Percentiles rank a stretch among this genome's conserved stretches.
Evolutionary conservation across 2,329 filamentous ascomycete species (phyloP).

Genomic region (Aspergillus latus): DNA sequence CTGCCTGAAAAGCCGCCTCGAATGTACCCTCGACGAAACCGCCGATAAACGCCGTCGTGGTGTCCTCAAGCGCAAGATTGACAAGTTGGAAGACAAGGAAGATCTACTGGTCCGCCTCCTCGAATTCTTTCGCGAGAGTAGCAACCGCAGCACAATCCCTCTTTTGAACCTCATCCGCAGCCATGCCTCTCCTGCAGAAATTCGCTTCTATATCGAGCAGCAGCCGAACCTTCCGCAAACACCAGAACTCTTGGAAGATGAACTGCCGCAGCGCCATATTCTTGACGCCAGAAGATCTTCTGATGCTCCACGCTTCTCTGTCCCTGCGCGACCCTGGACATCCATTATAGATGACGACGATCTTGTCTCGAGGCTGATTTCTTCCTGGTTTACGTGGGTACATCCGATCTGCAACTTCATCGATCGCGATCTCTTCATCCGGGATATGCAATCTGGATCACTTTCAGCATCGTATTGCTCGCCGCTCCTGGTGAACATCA

Average conservation of each 20-base stretch:
- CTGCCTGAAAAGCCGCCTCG: conserved; percentile 24
- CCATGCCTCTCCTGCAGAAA: conserved; percentile 28
- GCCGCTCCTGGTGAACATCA: conserved; percentile 37
- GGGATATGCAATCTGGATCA: conserved; percentile 34
- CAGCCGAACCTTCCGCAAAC: conserved; percentile 22
- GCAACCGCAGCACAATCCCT: conserved; percentile 19
- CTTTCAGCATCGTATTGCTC: conserved; percentile 32
- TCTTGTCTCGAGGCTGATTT: conserved; percentile 34
- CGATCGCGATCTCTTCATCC: conserved; percentile 35
- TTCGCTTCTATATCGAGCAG: conserved; percentile 27
- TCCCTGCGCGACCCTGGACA: conserved; percentile 34
- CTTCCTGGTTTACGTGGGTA: conserved; percentile 33
- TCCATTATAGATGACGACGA: conserved; percentile 25
- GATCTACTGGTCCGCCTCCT: conserved; percentile 28
- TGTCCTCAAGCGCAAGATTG: conserved; percentile 28
- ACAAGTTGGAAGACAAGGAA: conserved; percentile 27
- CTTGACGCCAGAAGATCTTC: conserved; percentile 20
- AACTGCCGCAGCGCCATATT: conserved; percentile 19
- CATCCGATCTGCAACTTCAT: conserved; percentile 34
- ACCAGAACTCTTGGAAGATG: conserved; percentile 23
- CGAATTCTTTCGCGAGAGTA: conserved; percentile 24
- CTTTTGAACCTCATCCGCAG: conserved; percentile 30
- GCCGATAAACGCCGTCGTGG: conserved; percentile 26
- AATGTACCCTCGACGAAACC: conserved; percentile 25
- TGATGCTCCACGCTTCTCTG: conserved; percentile 23